Base-by-base conservation (phyloP, 1,284 basidiomycete genomes). In the Athelia sp. region DNA sequence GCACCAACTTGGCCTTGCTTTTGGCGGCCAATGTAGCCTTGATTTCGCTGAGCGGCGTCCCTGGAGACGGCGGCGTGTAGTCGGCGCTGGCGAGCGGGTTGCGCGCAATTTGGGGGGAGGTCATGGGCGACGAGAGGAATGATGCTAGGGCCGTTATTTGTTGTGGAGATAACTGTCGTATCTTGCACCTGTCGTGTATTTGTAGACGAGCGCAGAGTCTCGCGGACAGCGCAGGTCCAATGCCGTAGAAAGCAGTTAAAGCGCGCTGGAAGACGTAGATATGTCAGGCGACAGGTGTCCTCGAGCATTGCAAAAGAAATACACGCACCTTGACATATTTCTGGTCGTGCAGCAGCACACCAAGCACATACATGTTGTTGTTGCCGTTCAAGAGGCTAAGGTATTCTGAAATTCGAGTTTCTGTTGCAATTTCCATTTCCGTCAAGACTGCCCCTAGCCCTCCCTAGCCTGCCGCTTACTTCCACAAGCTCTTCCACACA, bases 191-290 rank as follows among this genome's bases (percentile, higher is more conserved):
- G 72, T 88, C 81, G 68, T 96, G 92, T 52, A 96, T 84, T 61
- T 88, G 87, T 42, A 94, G 79, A 51, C 93, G 88, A 3, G 93
- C 91, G 66, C 93, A 95, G 29, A 96, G 76, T 24, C 85, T 84
- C 49, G 80, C 76, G 11, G 93, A 81, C 9, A 82, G 89, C 54
- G 78, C 73, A 54, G 76, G 78, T 13, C 88, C 89, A 60, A 96
- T 76, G 32, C 93, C 93, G 63, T 93, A 91, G 68, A 95, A 92
- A 50, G 76, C 74, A 11, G 84, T 90, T 56, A 96, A 69, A 13
- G 92, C 93, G 68, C 85, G 83, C 93, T 96, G 57, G 21, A 51
- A 45, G 52, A 52, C 26, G 45, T 4, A 29, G 13, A 29, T 13
- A 13, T 35, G 44, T 31, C n/a, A 52, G 38, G 35, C 40, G 31